Base-by-base conservation (phyloP, 768 basidiomycete species). In the Boletus edulis region DNA sequence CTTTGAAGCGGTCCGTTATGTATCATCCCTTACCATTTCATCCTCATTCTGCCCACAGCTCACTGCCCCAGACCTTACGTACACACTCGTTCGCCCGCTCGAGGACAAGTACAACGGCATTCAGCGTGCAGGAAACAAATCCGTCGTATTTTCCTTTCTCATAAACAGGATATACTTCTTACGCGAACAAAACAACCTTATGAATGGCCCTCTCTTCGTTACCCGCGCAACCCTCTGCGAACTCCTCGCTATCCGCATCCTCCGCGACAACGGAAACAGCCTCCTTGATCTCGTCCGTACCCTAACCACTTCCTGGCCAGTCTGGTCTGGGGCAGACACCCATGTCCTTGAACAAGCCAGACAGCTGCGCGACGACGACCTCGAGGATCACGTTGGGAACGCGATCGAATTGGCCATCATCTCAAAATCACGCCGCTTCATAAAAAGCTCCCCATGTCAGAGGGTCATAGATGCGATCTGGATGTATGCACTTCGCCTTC, bases 361-460 rank as follows among this genome's bases (percentile, higher is more conserved):
- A 54, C 78, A 82, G 54, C 83, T 91, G 48, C 72, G 82, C 39
- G 85, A 87, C 56, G 84, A 85, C 51, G 87, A 89, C 62, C 67
- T 87, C 32, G 87, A 91, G 62, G 85, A 92, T 50, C 71, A 86
- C 52, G 85, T 94, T 2, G 94, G 95, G 6, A 97, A 94, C 64
- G 94, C 93, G 1, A 89, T 97, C 47, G 94, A 98, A 69, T 78
- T 93, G 77, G 94, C 94, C 5, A 94, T 97, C 59, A 77, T 96
- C 20, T 83, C 89, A 56, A 87, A 85, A 64, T 86, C 93, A 5
- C 94, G 92, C 64, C 76, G 84, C 18, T 97, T 98, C 72, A 94
- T 96, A 65, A 92, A 94, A 66, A 87, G 85, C 61, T 83, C 89
- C 0, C 82, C 92, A 2, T 94, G 89, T 63, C 94, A 97, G 67